phyloP scores from a whole-genome alignment of 306 rosid genomes.

The Casuarina equisetifolia region DNA sequence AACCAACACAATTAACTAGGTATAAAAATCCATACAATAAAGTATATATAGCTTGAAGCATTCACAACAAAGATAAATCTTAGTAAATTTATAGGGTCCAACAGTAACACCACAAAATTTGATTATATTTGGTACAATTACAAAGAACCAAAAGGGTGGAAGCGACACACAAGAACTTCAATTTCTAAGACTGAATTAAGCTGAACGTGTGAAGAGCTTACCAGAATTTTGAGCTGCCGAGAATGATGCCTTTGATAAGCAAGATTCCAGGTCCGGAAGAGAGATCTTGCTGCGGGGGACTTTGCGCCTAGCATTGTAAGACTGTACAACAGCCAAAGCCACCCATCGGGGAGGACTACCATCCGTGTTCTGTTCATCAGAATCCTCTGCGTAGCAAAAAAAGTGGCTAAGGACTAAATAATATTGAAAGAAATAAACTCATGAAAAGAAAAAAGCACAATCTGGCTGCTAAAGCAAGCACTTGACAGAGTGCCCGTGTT shows the following conservation, averaged over 20 bases:
- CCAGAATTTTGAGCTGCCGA: slow-evolving; percentile 72
- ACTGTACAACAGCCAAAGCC: slow-evolving; percentile 89
- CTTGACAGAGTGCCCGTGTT: neutral
- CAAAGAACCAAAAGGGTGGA: neutral
- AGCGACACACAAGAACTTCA: slow-evolving; percentile 9
- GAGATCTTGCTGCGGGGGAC: slow-evolving; percentile 77
- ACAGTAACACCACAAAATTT: neutral
- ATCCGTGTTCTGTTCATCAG: slow-evolving; percentile 32
- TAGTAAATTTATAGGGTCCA: neutral
- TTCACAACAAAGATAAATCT: neutral
- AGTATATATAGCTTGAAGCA: neutral
- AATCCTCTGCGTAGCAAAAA: slow-evolving; percentile 40
- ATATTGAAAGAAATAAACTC: slow-evolving; percentile 2
- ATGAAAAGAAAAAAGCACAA: neutral
- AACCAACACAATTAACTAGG: neutral
- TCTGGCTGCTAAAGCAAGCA: neutral
- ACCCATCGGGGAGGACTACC: slow-evolving; percentile 58
- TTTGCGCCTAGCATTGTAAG: slow-evolving; percentile 78
- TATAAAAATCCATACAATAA: neutral
- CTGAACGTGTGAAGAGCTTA: slow-evolving; percentile 31
- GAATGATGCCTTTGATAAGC: slow-evolving; percentile 72
- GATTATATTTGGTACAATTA: neutral
- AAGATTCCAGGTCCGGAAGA: slow-evolving; percentile 62
- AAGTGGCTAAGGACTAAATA: neutral
- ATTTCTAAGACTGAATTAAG: neutral